phyloP scores from a whole-genome alignment of 805 yeast species.

The Teunomyces funiuensis region DNA sequence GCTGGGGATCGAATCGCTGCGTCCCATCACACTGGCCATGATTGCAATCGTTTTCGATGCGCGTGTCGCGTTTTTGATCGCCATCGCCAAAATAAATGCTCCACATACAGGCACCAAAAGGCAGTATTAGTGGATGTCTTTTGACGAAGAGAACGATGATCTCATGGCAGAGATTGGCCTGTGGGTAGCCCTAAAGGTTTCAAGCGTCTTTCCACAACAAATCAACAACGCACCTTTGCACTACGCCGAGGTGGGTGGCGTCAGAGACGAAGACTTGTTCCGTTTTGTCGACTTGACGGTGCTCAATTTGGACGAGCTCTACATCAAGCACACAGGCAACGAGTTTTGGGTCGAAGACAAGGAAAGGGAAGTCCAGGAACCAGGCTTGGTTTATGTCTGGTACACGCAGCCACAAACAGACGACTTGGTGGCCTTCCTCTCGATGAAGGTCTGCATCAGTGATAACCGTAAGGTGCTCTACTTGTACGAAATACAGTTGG shows the following conservation, averaged over 20 bases:
- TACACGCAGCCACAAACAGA: conserved; percentile 16
- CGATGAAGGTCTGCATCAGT: conserved; percentile 46
- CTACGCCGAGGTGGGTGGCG: neutral
- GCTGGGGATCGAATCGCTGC: neutral
- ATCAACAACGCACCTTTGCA: neutral
- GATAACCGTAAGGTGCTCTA: conserved; percentile 42
- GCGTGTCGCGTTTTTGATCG: neutral
- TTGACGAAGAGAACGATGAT: conserved; percentile 1
- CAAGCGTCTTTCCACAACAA: neutral
- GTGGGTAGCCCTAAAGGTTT: neutral
- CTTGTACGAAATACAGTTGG: conserved; percentile 57
- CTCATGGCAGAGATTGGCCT: neutral
- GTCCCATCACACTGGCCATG: neutral
- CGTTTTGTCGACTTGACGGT: conserved; percentile 25
- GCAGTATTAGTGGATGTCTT: neutral
- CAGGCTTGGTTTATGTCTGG: conserved; percentile 46
- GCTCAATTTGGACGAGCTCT: conserved; percentile 27
- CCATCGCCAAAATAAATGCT: neutral
- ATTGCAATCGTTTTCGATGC: too few species aligned
- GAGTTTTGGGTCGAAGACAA: conserved; percentile 42
- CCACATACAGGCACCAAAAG: neutral
- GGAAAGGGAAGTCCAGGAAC: conserved; percentile 45
- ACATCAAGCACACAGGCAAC: conserved; percentile 30
- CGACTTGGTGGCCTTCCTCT: conserved; percentile 43
- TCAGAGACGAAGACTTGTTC: conserved; percentile 1